These are phyloP conservation scores for Syncephalastrum monosporum DNA, from an alignment of 371 early-diverging fungal species.

Conservation along the genomic window DNA sequence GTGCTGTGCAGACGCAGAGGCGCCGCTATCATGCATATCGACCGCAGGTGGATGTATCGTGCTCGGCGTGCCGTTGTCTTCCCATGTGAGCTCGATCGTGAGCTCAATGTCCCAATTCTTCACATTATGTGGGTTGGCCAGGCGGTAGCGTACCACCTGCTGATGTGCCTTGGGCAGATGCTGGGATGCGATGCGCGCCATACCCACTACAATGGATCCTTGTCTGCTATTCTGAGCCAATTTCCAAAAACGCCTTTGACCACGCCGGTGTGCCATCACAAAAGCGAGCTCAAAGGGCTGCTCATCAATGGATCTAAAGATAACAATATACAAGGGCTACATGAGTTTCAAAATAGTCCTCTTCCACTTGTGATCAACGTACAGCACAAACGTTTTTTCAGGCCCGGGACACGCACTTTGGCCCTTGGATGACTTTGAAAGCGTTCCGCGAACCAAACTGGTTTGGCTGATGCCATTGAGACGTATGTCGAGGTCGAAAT, in stretches of 20 bases:
- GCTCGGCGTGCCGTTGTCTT: conserved; percentile 2
- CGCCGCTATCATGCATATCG: not conserved
- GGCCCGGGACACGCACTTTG: no score
- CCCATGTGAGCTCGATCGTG: conserved; percentile 6
- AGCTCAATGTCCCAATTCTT: conserved; percentile 14
- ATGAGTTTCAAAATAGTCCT: not conserved
- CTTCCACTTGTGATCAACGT: not conserved
- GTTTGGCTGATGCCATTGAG: conserved; percentile 15
- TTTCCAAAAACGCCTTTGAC: not conserved
- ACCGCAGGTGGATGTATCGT: not conserved
- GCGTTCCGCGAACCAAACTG: conserved; percentile 5
- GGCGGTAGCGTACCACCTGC: conserved; percentile 7
- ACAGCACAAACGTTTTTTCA: no score
- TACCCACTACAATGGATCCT: conserved; percentile 8
- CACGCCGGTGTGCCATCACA: not conserved
- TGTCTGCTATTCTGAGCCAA: not conserved
- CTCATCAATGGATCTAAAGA: not conserved
- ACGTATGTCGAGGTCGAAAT: conserved; percentile 13
- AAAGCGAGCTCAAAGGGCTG: conserved; percentile 4
- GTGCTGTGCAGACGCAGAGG: not conserved
- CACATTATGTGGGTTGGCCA: conserved; percentile 12
- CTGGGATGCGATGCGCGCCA: conserved; percentile 4
- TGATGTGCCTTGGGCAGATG: conserved; percentile 1
- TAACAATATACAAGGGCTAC: not conserved
- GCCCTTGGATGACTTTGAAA: conserved; percentile 6